Evolutionary conservation across 805 yeast species (phyloP).

Genomic region (Candida krabiensis): DNA sequence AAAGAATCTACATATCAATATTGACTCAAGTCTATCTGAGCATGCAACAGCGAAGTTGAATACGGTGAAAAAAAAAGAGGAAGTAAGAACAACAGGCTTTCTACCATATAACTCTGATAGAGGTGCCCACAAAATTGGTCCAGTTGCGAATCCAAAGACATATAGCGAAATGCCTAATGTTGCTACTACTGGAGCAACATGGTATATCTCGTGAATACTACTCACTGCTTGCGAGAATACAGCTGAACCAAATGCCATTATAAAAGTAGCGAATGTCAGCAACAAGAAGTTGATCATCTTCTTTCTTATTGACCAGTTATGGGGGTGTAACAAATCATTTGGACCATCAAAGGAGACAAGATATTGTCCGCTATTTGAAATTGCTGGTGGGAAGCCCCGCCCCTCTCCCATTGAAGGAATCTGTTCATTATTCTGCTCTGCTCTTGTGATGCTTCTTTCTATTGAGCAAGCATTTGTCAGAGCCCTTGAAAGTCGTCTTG

Average conservation of each 20-base stretch:
- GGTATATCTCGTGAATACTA: slow-evolving; percentile 49
- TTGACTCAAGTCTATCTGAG: slow-evolving; percentile 75
- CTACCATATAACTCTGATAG: slow-evolving; percentile 79
- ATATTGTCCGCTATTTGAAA: slow-evolving; percentile 56
- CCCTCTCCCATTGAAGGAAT: slow-evolving; percentile 67
- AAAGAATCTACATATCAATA: slow-evolving; percentile 75
- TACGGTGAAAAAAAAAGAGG: slow-evolving; percentile 54
- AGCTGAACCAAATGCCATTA: slow-evolving; percentile 76
- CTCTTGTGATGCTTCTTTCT: slow-evolving; percentile 30
- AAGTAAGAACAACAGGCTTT: slow-evolving; percentile 54
- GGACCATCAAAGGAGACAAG: slow-evolving; percentile 76
- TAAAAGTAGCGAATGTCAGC: slow-evolving; percentile 48
- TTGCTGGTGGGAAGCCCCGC: slow-evolving; percentile 59
- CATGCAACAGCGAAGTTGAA: slow-evolving; percentile 76
- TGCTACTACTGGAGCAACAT: slow-evolving; percentile 65
- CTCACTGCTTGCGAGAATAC: slow-evolving; percentile 65
- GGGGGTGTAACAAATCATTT: slow-evolving; percentile 76
- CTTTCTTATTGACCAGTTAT: slow-evolving; percentile 61
- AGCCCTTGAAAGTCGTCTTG: slow-evolving; percentile 37
- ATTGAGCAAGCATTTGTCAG: slow-evolving; percentile 38
- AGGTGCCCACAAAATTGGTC: slow-evolving; percentile 91
- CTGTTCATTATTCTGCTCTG: slow-evolving; percentile 35
- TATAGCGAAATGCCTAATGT: slow-evolving; percentile 75
- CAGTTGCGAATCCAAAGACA: slow-evolving; percentile 92
- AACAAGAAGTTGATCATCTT: slow-evolving; percentile 45